Conservation (phyloP, 306 rosid species). For the Astragalus membranaceus region DNA sequence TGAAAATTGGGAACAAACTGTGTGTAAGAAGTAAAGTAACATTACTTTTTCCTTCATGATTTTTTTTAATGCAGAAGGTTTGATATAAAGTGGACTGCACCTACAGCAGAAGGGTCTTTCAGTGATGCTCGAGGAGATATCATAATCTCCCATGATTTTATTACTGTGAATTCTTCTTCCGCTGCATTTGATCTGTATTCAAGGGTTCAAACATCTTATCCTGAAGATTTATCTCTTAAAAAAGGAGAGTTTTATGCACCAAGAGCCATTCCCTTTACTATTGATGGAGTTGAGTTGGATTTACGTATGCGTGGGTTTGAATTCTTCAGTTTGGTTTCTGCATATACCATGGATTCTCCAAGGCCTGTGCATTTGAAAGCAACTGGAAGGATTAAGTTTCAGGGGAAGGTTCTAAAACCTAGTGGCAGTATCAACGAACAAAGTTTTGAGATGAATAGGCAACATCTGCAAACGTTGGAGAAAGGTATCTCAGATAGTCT, state of each 20-base stretch:
- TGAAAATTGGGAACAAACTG: neutral
- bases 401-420: slow-evolving; percentile 66
- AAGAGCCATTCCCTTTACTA: slow-evolving; percentile 45
- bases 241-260: slow-evolving; percentile 39
- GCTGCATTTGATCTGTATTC: slow-evolving; percentile 68
- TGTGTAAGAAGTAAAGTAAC: neutral
- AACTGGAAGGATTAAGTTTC: slow-evolving; percentile 78
- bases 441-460: slow-evolving; percentile 38
- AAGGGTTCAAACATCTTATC: slow-evolving; percentile 68
- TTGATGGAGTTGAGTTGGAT: slow-evolving; percentile 89
- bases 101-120: slow-evolving; percentile 81
- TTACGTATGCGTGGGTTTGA: slow-evolving; percentile 89
- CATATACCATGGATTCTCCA: slow-evolving; percentile 64
- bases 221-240: slow-evolving; percentile 39
- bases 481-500: slow-evolving; percentile 51
- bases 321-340: slow-evolving; percentile 61
- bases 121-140: slow-evolving; percentile 83
- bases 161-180: slow-evolving; percentile 64
- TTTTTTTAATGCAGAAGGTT: slow-evolving; percentile 49
- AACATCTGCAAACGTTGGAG: slow-evolving; percentile 26
- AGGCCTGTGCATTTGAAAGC: slow-evolving; percentile 81
- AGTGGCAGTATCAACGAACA: slow-evolving; percentile 29
- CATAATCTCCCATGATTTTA: slow-evolving; percentile 64
- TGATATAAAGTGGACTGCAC: slow-evolving; percentile 86
- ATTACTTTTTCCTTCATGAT: neutral